Conservation (phyloP, 805 yeast genomes). For the Candida sithepensis region DNA sequence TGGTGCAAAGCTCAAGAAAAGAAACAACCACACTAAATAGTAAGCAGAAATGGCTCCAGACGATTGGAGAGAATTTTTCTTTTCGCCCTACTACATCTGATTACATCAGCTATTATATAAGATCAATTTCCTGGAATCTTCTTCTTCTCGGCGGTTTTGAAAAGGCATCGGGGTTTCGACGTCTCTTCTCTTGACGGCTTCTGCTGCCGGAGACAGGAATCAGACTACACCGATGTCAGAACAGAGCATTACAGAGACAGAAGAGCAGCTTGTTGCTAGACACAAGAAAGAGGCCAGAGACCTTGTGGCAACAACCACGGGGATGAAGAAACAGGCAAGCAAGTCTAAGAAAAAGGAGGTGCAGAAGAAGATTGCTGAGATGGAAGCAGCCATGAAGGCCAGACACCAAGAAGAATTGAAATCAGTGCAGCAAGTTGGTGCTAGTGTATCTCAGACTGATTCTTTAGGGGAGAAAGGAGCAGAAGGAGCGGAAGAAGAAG, state of each 20-base stretch:
- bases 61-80: not conserved
- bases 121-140: too few relatives aligned
- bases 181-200: too few relatives aligned
- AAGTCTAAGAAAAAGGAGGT: constrained; percentile 74
- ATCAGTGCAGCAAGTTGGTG: constrained; percentile 11
- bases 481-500: constrained; percentile 11
- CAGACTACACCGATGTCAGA: constrained; percentile 5
- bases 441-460: too few relatives aligned
- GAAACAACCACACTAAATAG: not conserved
- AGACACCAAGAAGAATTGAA: constrained; percentile 54
- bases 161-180: too few relatives aligned
- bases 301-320: constrained; percentile 62
- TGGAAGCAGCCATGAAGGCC: constrained; percentile 53
- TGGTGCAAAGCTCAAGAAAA: too few relatives aligned
- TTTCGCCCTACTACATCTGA: too few relatives aligned
- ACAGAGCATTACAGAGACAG: constrained; percentile 27
- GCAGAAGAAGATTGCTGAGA: constrained; percentile 49
- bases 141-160: too few relatives aligned
- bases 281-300: constrained; percentile 72
- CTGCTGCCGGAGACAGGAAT: too few relatives aligned
- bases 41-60: not conserved
- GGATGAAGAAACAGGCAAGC: constrained; percentile 78
- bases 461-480: not conserved
- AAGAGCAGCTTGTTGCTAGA: constrained; percentile 50
- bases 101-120: too few relatives aligned